phyloP scores from a whole-genome alignment of 2,329 filamentous ascomycete species.

The Phaeosphaeria sp. region DNA sequence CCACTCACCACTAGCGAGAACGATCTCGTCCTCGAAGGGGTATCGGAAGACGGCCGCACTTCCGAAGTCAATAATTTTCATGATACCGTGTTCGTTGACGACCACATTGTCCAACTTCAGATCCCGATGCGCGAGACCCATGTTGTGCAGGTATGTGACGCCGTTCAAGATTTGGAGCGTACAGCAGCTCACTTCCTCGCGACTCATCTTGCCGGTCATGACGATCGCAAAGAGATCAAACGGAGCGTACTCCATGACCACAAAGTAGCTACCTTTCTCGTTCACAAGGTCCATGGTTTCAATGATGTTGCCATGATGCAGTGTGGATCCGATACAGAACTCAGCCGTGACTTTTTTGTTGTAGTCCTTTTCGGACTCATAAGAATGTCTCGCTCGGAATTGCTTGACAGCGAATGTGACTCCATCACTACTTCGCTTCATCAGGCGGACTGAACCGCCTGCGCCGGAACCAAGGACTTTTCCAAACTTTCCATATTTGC shows the following conservation, averaged over 20 bases:
- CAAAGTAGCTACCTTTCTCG: conserved; percentile 93
- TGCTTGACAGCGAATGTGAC: conserved; percentile 98
- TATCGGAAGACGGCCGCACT: conserved; percentile 97
- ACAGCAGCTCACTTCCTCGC: conserved; percentile 87
- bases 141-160: conserved; percentile 91
- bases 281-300: conserved; percentile 96
- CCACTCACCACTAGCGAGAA: conserved; percentile 76
- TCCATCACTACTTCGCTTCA: conserved; percentile 91
- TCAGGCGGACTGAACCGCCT: conserved; percentile 89
- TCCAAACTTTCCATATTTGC: conserved; percentile 95
- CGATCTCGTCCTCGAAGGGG: conserved; percentile 90
- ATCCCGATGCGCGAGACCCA: conserved; percentile 93
- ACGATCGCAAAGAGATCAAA: conserved; percentile 97
- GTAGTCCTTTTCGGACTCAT: conserved; percentile 94
- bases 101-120: conserved; percentile 98
- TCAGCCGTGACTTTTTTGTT: conserved; percentile 98
- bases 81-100: conserved; percentile 93
- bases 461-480: conserved; percentile 93
- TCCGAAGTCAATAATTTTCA: conserved; percentile 99
- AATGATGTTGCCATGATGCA: conserved; percentile 98
- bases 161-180: conserved; percentile 95
- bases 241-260: conserved; percentile 98
- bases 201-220: conserved; percentile 97
- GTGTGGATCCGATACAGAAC: conserved; percentile 95
- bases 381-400: conserved; percentile 87